Evolutionary conservation across 2,329 filamentous ascomycete genomes (phyloP), one percentile per base, ranked within the genome.

Genomic region (Pseudogymnoascus sp.): DNA sequence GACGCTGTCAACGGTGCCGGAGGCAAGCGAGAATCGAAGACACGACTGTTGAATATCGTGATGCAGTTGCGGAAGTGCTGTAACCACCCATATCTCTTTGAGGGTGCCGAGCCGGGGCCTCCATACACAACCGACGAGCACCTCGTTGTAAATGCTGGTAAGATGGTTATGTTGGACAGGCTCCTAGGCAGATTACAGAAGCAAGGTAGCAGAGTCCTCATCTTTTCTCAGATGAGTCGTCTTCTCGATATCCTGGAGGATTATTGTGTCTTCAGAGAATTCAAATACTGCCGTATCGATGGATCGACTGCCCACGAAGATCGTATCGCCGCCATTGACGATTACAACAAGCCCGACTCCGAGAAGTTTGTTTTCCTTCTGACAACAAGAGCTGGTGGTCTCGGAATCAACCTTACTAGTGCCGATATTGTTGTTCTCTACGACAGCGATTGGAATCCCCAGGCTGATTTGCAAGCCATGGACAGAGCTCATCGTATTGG

Each of bases 31-130:
- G 94, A 99, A 76, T 97, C 93, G 32, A 99, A 99, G 78, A 99
- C 94, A 1, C 86, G 94, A 65, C 82, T 99, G 20, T 81, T 99
- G 65, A 99, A 99, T 76, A 99, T 99, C 71, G 94, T 99, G 68
- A 99, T 99, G 94, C 94, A 99, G 75, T 83, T 99, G 65, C 88
- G 94, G 69, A 99, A 99, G 76, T 99, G 94, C 76, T 99, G 94
- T 74, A 99, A 99, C 69, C 94, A 99, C 71, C 94, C 94, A 0
- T 99, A 99, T 69, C 84, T 99, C 0, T 99, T 99, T 67, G 94
- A 99, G 72, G 94, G 94, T 60, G 94, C 94, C 8, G 94, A 99
- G 72, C 94, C 94, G 41, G 94, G 94, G 28, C 95, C 94, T 11
- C 94, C 95, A 1, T 99, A 97, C 73, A 99, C 95, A 0, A 99